Conservation (phyloP, 352 stramenopile genomes). For the Phytopythium helicoides region DNA sequence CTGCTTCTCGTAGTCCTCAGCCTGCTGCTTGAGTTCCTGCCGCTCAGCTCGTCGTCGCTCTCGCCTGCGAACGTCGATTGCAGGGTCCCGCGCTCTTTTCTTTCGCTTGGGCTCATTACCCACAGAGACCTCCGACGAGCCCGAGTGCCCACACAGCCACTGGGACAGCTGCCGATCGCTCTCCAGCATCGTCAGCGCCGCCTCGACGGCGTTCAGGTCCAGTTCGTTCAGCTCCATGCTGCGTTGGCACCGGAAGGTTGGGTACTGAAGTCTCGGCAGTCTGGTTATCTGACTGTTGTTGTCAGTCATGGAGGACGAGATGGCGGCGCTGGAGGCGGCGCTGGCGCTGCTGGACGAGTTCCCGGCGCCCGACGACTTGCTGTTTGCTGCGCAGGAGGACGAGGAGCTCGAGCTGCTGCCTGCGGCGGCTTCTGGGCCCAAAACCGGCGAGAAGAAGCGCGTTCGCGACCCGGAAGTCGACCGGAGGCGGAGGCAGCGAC, state of each 20-base stretch:
- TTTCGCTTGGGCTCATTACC: not conserved
- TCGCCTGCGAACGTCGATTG: not conserved
- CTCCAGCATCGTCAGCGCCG: conserved; percentile 5
- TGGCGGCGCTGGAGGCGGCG: not conserved
- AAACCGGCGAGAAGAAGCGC: not conserved
- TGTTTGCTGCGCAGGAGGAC: not conserved
- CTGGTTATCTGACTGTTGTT: not conserved
- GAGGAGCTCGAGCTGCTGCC: not conserved
- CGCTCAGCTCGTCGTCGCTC: not conserved
- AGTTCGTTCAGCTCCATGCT: not conserved
- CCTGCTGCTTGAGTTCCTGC: not conserved
- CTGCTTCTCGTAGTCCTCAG: not conserved
- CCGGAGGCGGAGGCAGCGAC: not conserved
- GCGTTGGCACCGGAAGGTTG: no score
- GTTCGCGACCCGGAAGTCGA: not conserved
- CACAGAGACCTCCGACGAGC: no score
- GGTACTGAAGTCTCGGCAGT: no score
- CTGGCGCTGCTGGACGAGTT: not conserved
- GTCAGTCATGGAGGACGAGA: not conserved
- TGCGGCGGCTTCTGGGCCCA: not conserved
- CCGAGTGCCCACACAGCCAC: no score
- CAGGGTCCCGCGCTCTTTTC: not conserved
- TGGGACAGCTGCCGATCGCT: not conserved
- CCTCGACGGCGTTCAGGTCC: conserved; percentile 5
- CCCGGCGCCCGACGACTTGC: no score